A percentile compares a stretch with the other conserved stretches of the same genome.
Conservation (phyloP, 2,329 filamentous ascomycete species). For the Fusarium annulatum region DNA sequence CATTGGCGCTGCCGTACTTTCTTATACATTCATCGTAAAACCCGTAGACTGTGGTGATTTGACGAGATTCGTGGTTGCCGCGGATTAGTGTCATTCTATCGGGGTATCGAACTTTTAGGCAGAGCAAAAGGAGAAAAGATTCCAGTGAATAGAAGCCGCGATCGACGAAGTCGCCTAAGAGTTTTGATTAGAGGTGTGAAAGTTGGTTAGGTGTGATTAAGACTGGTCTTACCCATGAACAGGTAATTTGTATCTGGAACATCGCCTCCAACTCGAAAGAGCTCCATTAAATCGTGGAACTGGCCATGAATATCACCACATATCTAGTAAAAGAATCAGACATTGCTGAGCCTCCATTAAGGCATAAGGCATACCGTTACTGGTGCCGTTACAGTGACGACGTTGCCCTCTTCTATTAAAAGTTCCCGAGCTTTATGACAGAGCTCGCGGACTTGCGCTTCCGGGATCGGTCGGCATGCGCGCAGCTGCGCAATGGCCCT, state of each 20-base stretch:
- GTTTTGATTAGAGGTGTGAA: conserved; percentile 16
- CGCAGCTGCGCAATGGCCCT: conserved; percentile 96
- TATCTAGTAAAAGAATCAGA: conserved; percentile 66
- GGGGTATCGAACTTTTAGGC: conserved; percentile 96
- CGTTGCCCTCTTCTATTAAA: conserved; percentile 96
- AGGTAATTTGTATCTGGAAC: conserved; percentile 96
- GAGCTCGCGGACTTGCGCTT: conserved; percentile 93
- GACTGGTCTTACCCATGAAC: conserved; percentile 80
- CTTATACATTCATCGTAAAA: conserved; percentile 98
- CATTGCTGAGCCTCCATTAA: neutral
- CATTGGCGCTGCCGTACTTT: conserved; percentile 96
- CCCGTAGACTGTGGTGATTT: conserved; percentile 97
- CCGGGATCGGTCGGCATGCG: conserved; percentile 94
- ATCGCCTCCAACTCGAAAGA: conserved; percentile 92
- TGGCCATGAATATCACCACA: conserved; percentile 98
- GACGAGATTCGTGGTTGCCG: conserved; percentile 94
- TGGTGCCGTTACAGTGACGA: conserved; percentile 92
- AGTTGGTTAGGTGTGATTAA: neutral
- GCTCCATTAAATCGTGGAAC: conserved; percentile 96
- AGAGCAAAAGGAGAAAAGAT: conserved; percentile 93
- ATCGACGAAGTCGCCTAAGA: conserved; percentile 90
- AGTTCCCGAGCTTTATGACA: conserved; percentile 98
- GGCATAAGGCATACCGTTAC: conserved; percentile 75
- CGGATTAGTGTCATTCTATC: conserved; percentile 96
- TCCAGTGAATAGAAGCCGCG: conserved; percentile 98